Evolutionary conservation across 345 rosid genomes (phyloP), one percentile per base, ranked within the genome.

Genomic region (Hibiscus trionum): DNA sequence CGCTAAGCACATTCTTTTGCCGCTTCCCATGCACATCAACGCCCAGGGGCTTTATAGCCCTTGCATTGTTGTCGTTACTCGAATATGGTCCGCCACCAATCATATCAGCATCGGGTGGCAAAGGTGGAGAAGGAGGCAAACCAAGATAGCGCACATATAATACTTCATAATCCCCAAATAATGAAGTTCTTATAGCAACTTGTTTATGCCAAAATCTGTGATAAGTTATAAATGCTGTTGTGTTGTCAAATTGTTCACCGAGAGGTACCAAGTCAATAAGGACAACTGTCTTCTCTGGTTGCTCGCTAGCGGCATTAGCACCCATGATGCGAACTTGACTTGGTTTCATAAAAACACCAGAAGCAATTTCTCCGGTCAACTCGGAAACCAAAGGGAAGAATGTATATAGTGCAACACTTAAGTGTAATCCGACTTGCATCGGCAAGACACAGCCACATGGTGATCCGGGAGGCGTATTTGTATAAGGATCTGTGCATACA

Each of bases 331-430:
- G 90, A 56, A 95, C 99, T 84, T 95, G 99, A 75, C 97, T 90
- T 80, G 90, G 97, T 77, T 85, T 92, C 96, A 92, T 88, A 78
- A 92, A 95, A 78, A 90, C 91, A 19, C 99, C 97, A 11, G 88
- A 80, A 55, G 93, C 87, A 60, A 90, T 80, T 83, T 90, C 97
- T 27, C 72, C 73, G 55, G 99, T 96, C 35, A 95, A 86, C 81
- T 90, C 91, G n/a, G 93, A 86, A 74, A 95, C 97, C 88, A 88
- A 83, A 17, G 99, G 99, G 79, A 95, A 95, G 87, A 95, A 95
- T 76, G 91, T 90, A 67, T 90, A 95, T 5, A 95, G 86, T 3
- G 90, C 90, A 80, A 95, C 91, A 78, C 82, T 83, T 29, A 95
- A 88, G 47, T 88, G 84, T 53, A 95, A 81, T 75, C 87, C 94